phyloP scores from a whole-genome alignment of 164 flowering plant species.

The Nymphaea thermarum region DNA sequence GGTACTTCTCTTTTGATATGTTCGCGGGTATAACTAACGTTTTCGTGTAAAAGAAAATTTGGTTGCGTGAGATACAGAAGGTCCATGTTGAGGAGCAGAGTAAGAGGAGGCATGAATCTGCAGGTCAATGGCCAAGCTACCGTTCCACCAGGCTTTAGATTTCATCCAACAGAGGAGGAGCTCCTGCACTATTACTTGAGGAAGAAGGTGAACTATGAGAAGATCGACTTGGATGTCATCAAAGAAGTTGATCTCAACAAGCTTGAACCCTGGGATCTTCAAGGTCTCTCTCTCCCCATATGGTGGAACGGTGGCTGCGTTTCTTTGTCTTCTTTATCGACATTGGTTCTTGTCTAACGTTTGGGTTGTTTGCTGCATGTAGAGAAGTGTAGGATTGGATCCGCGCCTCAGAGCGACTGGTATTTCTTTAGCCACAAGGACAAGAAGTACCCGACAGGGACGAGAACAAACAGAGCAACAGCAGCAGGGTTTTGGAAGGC shows the following conservation, averaged over 20 bases:
- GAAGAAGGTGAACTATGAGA: constrained; percentile 11
- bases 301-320: neutral
- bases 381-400: constrained; percentile 62
- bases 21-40: too few relatives aligned
- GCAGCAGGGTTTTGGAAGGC: constrained; percentile 89
- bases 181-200: constrained; percentile 14
- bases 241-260: constrained; percentile 15
- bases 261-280: constrained; percentile 19
- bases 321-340: neutral
- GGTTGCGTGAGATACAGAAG: too few relatives aligned
- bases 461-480: constrained; percentile 72
- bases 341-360: too few relatives aligned
- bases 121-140: neutral
- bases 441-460: constrained; percentile 78
- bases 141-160: constrained; percentile 18
- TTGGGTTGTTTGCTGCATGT: neutral
- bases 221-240: constrained; percentile 15
- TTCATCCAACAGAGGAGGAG: constrained; percentile 18
- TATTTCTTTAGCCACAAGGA: constrained; percentile 83
- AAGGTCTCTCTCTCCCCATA: constrained; percentile 1
- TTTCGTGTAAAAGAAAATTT: too few relatives aligned
- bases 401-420: constrained; percentile 67
- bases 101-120: neutral
- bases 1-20: too few relatives aligned
- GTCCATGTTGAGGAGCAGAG: too few relatives aligned